These are phyloP conservation scores for Acephala macrosclerotiorum DNA, from an alignment of 2,329 filamentous ascomycete genomes.

Conservation along the genomic window DNA sequence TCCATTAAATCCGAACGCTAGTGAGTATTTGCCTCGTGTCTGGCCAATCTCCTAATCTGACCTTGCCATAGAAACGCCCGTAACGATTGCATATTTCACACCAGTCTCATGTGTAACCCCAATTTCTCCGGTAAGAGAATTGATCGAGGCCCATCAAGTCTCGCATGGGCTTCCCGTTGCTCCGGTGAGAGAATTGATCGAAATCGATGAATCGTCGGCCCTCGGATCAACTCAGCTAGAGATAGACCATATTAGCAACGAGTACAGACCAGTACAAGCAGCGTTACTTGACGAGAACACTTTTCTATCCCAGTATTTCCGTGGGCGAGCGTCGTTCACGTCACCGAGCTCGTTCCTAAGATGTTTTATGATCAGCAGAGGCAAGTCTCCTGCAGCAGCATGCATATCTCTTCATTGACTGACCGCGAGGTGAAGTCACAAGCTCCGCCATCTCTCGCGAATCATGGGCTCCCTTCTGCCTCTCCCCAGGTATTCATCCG, in stretches of 20 bases:
- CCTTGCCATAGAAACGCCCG: not conserved
- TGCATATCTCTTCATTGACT: not conserved
- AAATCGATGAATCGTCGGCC: no score
- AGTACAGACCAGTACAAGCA: not conserved
- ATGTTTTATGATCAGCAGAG: not conserved
- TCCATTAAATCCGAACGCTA: not conserved
- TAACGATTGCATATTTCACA: slow-evolving; percentile 4
- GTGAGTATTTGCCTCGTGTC: not conserved
- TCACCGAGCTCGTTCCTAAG: no score
- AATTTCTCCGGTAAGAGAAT: not conserved
- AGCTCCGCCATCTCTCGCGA: not conserved
- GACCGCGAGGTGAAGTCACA: not conserved
- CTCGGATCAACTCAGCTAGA: no score
- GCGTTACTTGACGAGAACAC: not conserved
- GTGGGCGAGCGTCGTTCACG: not conserved
- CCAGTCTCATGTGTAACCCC: not conserved
- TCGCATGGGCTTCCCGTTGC: not conserved
- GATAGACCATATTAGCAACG: not conserved
- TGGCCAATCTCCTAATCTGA: not conserved
- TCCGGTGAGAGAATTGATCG: not conserved
- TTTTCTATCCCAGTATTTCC: not conserved
- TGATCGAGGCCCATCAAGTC: no score
- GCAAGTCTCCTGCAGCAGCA: not conserved
- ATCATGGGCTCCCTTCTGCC: not conserved
- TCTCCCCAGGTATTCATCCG: no score